Evolutionary conservation across 2,329 filamentous ascomycete species (phyloP).

Genomic region (Sporothrix brunneoviolacea): DNA sequence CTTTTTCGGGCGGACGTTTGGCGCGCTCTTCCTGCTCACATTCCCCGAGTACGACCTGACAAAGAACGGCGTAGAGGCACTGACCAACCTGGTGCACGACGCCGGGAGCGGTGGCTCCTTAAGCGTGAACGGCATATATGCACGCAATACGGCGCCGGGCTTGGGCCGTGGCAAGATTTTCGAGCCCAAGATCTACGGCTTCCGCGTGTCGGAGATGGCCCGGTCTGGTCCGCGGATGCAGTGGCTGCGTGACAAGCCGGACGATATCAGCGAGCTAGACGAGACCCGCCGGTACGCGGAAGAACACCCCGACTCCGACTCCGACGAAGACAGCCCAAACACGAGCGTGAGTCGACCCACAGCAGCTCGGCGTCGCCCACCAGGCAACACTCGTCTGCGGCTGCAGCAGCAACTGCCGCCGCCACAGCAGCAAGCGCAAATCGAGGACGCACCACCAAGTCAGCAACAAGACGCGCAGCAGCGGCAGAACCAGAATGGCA

Average conservation of each 20-base stretch:
- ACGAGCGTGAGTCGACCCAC: slow-evolving; percentile 36
- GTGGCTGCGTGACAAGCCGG: slow-evolving; percentile 83
- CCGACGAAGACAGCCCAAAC: slow-evolving; percentile 56
- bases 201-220: slow-evolving; percentile 85
- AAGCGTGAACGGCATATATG: slow-evolving; percentile 78
- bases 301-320: slow-evolving; percentile 41
- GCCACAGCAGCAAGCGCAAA: slow-evolving; percentile 50
- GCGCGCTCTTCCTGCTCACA: slow-evolving; percentile 94
- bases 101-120: slow-evolving; percentile 15
- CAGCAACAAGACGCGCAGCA: slow-evolving; percentile 29
- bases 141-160: slow-evolving; percentile 81
- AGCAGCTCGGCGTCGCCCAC: slow-evolving; percentile 37
- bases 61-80: slow-evolving; percentile 58
- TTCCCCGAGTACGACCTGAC: slow-evolving; percentile 93
- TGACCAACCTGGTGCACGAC: slow-evolving; percentile 30
- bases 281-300: slow-evolving; percentile 57
- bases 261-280: slow-evolving; percentile 74
- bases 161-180: slow-evolving; percentile 80
- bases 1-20: slow-evolving; percentile 97
- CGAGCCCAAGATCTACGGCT: slow-evolving; percentile 93
- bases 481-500: slow-evolving; percentile 45
- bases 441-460: slow-evolving; percentile 24
- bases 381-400: slow-evolving; percentile 35
- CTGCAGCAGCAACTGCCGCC: slow-evolving; percentile 25
- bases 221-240: slow-evolving; percentile 91